Evolutionary conservation across 2,329 filamentous ascomycete genomes (phyloP).

Genomic region (Alternaria sp.): DNA sequence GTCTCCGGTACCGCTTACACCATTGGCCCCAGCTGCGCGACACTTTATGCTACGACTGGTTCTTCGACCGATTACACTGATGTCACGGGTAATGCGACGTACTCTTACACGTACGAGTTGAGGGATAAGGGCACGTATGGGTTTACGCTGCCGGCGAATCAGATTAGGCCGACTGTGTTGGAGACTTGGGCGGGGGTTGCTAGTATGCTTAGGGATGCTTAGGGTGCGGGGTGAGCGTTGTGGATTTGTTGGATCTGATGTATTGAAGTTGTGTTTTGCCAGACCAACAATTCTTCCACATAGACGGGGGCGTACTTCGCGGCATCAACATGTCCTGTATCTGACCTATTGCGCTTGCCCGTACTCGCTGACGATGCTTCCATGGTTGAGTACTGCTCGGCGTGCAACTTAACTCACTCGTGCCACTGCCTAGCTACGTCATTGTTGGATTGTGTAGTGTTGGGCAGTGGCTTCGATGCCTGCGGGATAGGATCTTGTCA

Average conservation of each 20-base stretch:
- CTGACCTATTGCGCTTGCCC: neutral
- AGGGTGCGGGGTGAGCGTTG: no score
- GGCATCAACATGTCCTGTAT: neutral
- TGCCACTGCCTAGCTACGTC: neutral
- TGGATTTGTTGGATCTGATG: no score
- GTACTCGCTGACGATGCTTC: neutral
- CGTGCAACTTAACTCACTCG: neutral
- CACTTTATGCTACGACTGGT: conserved; percentile 64
- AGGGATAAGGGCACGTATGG: conserved; percentile 56
- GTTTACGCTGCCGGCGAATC: conserved; percentile 56
- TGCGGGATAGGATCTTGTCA: no score
- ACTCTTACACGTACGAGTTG: conserved; percentile 57
- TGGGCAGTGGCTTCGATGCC: no score
- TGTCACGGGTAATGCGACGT: conserved; percentile 51
- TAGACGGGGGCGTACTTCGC: neutral
- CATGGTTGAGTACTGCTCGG: neutral
- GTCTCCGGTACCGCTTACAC: conserved; percentile 57
- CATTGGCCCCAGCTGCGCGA: conserved; percentile 61
- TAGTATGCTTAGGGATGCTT: conserved; percentile 37
- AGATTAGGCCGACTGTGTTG: conserved; percentile 56
- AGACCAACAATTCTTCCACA: rapidly evolving
- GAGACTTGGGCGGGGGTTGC: conserved; percentile 55
- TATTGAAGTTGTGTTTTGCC: neutral
- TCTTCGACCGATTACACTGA: conserved; percentile 53
- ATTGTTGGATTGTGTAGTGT: neutral